Conservation (phyloP, 176 grass and related monocot genomes). For the Avena atlantica region DNA sequence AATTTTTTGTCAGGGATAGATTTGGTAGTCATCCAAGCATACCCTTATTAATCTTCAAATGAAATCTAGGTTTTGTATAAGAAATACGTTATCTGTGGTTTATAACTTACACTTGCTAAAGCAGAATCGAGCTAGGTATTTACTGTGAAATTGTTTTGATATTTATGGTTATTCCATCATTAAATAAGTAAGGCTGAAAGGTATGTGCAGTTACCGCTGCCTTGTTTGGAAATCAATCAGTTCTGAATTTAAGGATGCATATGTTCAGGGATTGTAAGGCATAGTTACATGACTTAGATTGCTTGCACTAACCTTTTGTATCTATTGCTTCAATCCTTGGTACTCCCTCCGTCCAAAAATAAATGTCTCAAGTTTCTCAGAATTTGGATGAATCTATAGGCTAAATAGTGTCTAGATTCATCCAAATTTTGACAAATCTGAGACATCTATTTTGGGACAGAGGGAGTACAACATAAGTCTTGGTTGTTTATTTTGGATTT, state of each 20-base stretch:
- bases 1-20: too few relatives aligned
- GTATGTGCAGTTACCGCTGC: not conserved
- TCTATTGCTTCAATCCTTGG: not conserved
- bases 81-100: not conserved
- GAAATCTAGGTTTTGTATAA: not conserved
- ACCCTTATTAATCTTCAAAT: slow-evolving; percentile 3
- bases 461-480: slow-evolving; percentile 19
- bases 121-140: not conserved
- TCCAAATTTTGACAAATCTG: too few relatives aligned
- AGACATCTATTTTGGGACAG: too few relatives aligned
- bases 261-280: not conserved
- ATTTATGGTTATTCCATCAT: slow-evolving; percentile 2
- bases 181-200: slow-evolving; percentile 1
- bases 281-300: slow-evolving; percentile 18
- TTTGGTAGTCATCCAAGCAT: too few relatives aligned
- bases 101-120: not conserved
- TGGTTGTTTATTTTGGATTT: slow-evolving; percentile 44
- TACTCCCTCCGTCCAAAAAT: too few relatives aligned
- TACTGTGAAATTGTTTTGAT: not conserved
- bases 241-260: not conserved
- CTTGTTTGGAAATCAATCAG: not conserved
- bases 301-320: not conserved
- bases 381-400: too few relatives aligned
- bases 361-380: too few relatives aligned
- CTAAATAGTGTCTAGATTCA: too few relatives aligned